Percentiles rank a stretch among this genome's conserved stretches.
Evolutionary conservation across 2,329 filamentous ascomycete genomes (phyloP).

Genomic region (Ceratocystis colombiana): DNA sequence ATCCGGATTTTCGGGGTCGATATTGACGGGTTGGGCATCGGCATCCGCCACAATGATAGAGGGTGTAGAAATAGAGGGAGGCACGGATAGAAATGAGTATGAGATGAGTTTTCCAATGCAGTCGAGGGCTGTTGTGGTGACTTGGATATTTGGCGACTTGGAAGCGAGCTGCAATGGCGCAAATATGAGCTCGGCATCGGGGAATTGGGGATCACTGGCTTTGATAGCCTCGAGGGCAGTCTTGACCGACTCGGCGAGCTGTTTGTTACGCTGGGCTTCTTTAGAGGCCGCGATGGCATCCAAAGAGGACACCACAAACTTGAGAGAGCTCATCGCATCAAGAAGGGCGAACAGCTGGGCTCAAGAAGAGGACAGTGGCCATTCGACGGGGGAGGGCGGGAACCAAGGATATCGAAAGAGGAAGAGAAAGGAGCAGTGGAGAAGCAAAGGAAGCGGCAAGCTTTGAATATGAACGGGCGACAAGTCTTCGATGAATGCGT

Average conservation of each 20-base stretch:
- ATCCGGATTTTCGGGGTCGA: background rate
- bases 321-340: slow-evolving; percentile 67
- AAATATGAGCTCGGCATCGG: slow-evolving; percentile 87
- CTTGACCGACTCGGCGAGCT: slow-evolving; percentile 70
- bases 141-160: slow-evolving; percentile 69
- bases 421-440: background rate
- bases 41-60: background rate
- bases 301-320: slow-evolving; percentile 88
- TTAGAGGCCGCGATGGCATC: slow-evolving; percentile 86
- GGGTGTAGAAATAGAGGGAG: background rate
- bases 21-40: slow-evolving; percentile 12
- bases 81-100: slow-evolving; percentile 89
- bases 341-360: slow-evolving; percentile 8
- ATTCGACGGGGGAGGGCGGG: slow-evolving; percentile 12
- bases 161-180: slow-evolving; percentile 82
- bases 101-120: slow-evolving; percentile 98
- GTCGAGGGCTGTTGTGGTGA: slow-evolving; percentile 85
- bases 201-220: slow-evolving; percentile 65
- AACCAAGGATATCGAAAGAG: background rate
- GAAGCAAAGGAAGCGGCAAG: background rate
- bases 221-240: slow-evolving; percentile 79
- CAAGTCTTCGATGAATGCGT: background rate
- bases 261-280: slow-evolving; percentile 78
- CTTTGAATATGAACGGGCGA: too few species aligned
- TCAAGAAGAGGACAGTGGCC: slow-evolving; percentile 5